These are phyloP conservation scores for Blastobotrys persicus DNA, from an alignment of 1,139 yeast species.

Conservation along the genomic window DNA sequence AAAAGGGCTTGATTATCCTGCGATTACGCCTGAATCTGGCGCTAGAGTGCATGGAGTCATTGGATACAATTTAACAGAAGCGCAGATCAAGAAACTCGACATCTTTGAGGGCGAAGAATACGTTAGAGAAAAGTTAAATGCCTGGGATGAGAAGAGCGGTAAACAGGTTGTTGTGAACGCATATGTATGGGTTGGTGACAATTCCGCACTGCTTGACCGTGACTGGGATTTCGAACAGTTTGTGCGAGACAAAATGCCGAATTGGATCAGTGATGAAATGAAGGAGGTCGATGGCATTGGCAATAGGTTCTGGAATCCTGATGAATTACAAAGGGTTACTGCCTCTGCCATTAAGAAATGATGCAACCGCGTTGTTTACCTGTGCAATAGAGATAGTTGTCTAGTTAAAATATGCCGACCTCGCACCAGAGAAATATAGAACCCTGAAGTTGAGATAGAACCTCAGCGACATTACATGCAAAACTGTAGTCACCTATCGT, in stretches of 20 bases:
- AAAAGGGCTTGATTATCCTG: constrained; percentile 35
- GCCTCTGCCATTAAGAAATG: background rate
- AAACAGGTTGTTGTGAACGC: constrained; percentile 23
- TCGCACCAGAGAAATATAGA: constrained; percentile 1
- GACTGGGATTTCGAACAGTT: constrained; percentile 30
- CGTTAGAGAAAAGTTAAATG: constrained; percentile 25
- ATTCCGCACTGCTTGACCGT: constrained; percentile 18
- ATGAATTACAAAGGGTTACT: constrained; percentile 11
- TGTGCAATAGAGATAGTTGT: too few relatives aligned
- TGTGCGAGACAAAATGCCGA: constrained; percentile 21
- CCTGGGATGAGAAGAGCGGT: constrained; percentile 22
- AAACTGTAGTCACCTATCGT: too few relatives aligned
- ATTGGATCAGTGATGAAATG: constrained; percentile 31
- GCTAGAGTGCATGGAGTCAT: constrained; percentile 31
- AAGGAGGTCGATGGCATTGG: constrained; percentile 22
- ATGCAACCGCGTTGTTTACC: too few relatives aligned
- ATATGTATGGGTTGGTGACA: constrained; percentile 29
- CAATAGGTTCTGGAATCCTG: constrained; percentile 24
- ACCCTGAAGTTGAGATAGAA: too few relatives aligned
- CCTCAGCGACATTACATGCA: too few relatives aligned
- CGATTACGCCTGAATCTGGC: constrained; percentile 22
- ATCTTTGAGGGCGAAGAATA: constrained; percentile 38
- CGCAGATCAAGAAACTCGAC: constrained; percentile 30
- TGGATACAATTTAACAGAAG: constrained; percentile 28
- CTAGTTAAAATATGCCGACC: background rate